These are phyloP conservation scores for Apiotrichum gamsii DNA, from an alignment of 1,284 basidiomycete genomes.

Conservation along the genomic window DNA sequence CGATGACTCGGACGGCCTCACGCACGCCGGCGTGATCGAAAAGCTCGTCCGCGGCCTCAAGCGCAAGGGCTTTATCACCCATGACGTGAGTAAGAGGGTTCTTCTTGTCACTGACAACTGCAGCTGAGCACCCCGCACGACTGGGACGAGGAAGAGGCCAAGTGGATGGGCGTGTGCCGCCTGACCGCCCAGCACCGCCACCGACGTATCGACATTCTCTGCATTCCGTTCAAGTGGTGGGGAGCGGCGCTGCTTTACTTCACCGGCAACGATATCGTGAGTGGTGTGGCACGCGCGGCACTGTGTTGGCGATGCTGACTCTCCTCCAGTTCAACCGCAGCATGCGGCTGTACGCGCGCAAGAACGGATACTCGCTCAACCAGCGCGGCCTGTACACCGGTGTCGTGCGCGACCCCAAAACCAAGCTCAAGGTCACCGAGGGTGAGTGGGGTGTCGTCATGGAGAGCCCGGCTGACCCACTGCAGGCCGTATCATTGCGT, in stretches of 20 bases:
- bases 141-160: slow-evolving; percentile 60
- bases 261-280: slow-evolving; percentile 73
- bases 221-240: slow-evolving; percentile 66
- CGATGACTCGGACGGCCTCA: slow-evolving; percentile 61
- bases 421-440: slow-evolving; percentile 56
- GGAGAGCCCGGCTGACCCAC: background rate
- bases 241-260: slow-evolving; percentile 85
- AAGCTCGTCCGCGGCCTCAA: slow-evolving; percentile 59
- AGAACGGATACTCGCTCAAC: slow-evolving; percentile 75
- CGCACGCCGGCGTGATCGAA: slow-evolving; percentile 57
- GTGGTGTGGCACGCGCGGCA: no score
- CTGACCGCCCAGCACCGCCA: slow-evolving; percentile 46
- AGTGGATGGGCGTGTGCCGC: slow-evolving; percentile 72
- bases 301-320: background rate
- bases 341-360: slow-evolving; percentile 73
- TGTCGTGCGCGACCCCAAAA: slow-evolving; percentile 62
- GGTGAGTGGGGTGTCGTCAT: slow-evolving; percentile 50
- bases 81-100: slow-evolving; percentile 59
- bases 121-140: slow-evolving; percentile 55
- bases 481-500: slow-evolving; percentile 66
- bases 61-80: slow-evolving; percentile 59
- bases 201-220: slow-evolving; percentile 73
- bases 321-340: slow-evolving; percentile 75
- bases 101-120: background rate
- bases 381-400: slow-evolving; percentile 69